Evolutionary conservation across 352 stramenopile genomes (phyloP).

Genomic region (Phytophthora chlamydospora): DNA sequence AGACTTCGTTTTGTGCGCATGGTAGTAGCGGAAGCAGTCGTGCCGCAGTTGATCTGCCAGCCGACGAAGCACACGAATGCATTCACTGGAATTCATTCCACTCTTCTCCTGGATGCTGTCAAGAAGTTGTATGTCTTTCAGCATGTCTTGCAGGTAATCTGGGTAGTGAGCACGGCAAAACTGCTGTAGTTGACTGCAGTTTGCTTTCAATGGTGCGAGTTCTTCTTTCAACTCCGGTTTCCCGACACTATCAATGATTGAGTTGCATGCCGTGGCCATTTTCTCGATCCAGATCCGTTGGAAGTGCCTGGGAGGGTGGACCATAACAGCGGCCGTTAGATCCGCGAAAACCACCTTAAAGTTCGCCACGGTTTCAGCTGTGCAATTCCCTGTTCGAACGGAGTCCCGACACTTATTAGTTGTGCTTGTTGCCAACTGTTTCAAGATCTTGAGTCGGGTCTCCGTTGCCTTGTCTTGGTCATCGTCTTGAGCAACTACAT

Average conservation of each 20-base stretch:
- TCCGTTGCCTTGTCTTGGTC: conserved; percentile 1
- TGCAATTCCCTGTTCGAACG: conserved; percentile 5
- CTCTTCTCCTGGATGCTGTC: neutral
- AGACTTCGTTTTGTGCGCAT: neutral
- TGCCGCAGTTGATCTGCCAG: conserved; percentile 2
- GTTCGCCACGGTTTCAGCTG: neutral
- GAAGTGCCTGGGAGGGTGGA: conserved; percentile 3
- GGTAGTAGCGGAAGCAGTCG: conserved; percentile 8
- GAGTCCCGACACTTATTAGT: neutral
- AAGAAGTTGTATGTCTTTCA: conserved; percentile 3
- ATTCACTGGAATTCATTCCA: neutral
- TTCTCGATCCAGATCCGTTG: conserved; percentile 6
- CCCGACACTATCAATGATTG: neutral
- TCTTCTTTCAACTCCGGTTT: neutral
- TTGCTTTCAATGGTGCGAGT: neutral
- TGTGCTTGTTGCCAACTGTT: neutral
- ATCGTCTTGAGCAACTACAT: too few relatives aligned
- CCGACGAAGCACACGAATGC: neutral
- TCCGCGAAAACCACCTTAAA: neutral
- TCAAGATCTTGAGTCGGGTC: neutral
- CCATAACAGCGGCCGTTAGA: conserved; percentile 1
- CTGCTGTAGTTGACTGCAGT: conserved; percentile 5
- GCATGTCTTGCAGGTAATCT: conserved; percentile 9
- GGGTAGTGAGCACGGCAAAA: conserved; percentile 2
- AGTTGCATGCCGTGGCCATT: conserved; percentile 1